Conservation (phyloP, 2,329 filamentous ascomycete species). For the Fusarium udum region DNA sequence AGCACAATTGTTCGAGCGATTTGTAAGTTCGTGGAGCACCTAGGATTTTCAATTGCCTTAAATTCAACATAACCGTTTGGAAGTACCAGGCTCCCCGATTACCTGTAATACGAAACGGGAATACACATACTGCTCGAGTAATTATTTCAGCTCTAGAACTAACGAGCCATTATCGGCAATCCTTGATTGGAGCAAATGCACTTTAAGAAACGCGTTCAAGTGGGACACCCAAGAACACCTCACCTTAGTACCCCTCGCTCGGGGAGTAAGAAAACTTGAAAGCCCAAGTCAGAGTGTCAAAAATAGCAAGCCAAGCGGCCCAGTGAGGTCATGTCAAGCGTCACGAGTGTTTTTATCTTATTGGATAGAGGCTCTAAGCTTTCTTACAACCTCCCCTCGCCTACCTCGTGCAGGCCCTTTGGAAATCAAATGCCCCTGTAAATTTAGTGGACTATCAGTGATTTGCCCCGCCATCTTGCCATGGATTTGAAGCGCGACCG, state of each 20-base stretch:
- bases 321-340: not conserved
- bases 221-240: not conserved
- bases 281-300: too few relatives aligned
- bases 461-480: constrained; percentile 30
- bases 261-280: too few relatives aligned
- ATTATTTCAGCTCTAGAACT: not conserved
- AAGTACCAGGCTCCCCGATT: not conserved
- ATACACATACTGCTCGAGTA: not conserved
- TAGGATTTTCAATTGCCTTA: not conserved
- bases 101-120: not conserved
- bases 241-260: too few relatives aligned
- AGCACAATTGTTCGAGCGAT: not conserved
- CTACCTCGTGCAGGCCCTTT: not conserved
- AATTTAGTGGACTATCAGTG: constrained; percentile 12
- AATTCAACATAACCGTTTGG: not conserved
- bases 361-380: not conserved
- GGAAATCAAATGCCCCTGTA: not conserved
- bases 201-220: constrained; percentile 27
- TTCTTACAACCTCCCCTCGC: not conserved
- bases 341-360: not conserved
- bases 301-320: too few relatives aligned
- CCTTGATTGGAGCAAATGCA: constrained; percentile 23
- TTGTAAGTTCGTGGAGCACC: not conserved
- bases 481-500: constrained; percentile 19
- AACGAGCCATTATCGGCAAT: constrained; percentile 8